Base-by-base conservation (phyloP, 2,329 filamentous ascomycete species). In the Botrytis galanthina region DNA sequence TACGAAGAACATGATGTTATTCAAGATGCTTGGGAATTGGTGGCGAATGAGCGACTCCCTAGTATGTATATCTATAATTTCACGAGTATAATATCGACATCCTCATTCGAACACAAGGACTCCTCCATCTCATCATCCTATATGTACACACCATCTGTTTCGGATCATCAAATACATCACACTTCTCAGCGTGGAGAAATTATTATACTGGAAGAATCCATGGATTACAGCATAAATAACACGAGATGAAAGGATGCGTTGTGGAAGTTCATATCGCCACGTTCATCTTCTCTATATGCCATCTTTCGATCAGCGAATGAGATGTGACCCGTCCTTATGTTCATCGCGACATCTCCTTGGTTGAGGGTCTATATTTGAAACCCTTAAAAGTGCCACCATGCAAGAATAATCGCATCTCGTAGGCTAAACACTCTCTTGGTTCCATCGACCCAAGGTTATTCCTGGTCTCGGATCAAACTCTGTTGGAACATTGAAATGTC, bases 241-340 rank as follows among this genome's bases (percentile, higher is more conserved):
- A 57, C 64, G 64, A 67, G 64, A 68, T 68, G 46, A 68, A 66
- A 68, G 48, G 48, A 42, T 68, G 37, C 26, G 18, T 57, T 9
- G 64, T 57, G 48, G 35, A 68, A 68, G 35, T 42, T 42, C 16
- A 42, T 68, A 42, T 42, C 48, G 64, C 64, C 46, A 68, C 46
- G 16, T 42, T 68, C 64, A 32, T 68, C 35, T 68, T 57, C 48
- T 57, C 6, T 68, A 29, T 2, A 48, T 48, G 29, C 26, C 39
- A 64, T 14, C 29, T 48, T 35, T 39, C 20, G 22, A 66, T 22
- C 44, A 22, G 18, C 62, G 29, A 64, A 64, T 64, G 0, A 35
- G 44, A 26, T 46, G 42, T 14, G 62, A 35, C 42, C 62, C n/a
- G 42, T 51, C 46, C 26, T n/a, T 6, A 59, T 32, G 48, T 46